Evolutionary conservation across 2,329 filamentous ascomycete species (phyloP).

Genomic region (Ophiostoma quercus): DNA sequence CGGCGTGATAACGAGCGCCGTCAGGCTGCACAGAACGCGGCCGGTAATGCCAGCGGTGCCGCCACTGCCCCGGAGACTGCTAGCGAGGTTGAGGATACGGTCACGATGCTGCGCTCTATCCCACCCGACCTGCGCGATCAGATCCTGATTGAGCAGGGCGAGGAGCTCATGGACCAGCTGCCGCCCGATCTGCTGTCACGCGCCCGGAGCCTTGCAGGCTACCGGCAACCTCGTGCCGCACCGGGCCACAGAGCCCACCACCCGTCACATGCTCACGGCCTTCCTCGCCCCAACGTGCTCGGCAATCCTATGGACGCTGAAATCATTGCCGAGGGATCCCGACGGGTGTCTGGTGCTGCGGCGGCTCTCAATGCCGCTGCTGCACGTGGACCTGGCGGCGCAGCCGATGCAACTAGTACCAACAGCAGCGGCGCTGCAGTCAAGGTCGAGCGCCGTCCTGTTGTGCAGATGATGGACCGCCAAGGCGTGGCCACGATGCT

Average conservation of each 20-base stretch:
- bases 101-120: slow-evolving; percentile 86
- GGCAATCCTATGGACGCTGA: neutral
- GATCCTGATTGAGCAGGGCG: slow-evolving; percentile 85
- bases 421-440: slow-evolving; percentile 32
- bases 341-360: neutral
- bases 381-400: neutral
- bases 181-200: slow-evolving; percentile 83
- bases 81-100: slow-evolving; percentile 76
- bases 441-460: slow-evolving; percentile 70
- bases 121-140: slow-evolving; percentile 78
- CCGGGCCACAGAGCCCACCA: neutral
- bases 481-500: slow-evolving; percentile 91
- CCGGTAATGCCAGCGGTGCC: slow-evolving; percentile 24
- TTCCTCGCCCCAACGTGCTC: neutral
- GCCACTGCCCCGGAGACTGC: slow-evolving; percentile 40
- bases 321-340: neutral
- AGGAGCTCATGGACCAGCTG: slow-evolving; percentile 76
- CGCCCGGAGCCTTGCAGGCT: slow-evolving; percentile 63
- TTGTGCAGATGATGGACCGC: slow-evolving; percentile 96
- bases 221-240: slow-evolving; percentile 23
- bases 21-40: slow-evolving; percentile 43
- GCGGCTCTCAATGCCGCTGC: neutral
- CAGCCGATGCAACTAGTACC: neutral
- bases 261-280: neutral
- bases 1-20: slow-evolving; percentile 73